phyloP scores from a whole-genome alignment of 176 grass and related monocot species.

The Elaeis guineensis region DNA sequence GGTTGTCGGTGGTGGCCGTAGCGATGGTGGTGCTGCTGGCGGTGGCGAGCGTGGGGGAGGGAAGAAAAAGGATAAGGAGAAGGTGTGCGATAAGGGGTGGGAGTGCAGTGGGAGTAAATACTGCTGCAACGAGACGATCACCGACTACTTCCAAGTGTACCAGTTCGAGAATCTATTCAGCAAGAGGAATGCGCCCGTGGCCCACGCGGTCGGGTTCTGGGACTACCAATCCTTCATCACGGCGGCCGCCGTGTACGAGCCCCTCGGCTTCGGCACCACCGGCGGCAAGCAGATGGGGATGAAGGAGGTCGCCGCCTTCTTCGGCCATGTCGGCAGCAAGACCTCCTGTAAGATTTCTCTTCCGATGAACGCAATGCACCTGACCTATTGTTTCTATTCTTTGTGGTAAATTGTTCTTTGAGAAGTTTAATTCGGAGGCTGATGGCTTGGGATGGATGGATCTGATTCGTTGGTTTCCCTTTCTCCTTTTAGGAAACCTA shows the following conservation, averaged over 20 bases:
- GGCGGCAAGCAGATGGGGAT: constrained; percentile 48
- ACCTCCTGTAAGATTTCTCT: constrained; percentile 49
- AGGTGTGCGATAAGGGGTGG: constrained; percentile 71
- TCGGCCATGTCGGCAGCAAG: constrained; percentile 75
- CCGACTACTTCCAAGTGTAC: constrained; percentile 69
- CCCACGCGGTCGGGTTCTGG: constrained; percentile 74
- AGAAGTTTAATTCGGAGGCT: no score
- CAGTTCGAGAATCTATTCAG: constrained; percentile 89
- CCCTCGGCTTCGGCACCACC: constrained; percentile 76
- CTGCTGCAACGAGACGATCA: constrained; percentile 83
- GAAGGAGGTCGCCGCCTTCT: constrained; percentile 87
- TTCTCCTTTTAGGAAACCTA: no score
- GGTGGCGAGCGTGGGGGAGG: constrained; percentile 16
- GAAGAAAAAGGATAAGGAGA: constrained; percentile 15
- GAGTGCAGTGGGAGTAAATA: constrained; percentile 71
- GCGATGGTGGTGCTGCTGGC: background rate
- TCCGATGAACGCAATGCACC: background rate
- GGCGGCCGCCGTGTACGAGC: constrained; percentile 54
- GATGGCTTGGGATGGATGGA: no score
- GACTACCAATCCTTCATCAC: constrained; percentile 68
- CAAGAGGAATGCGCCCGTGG: constrained; percentile 46
- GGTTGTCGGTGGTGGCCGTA: constrained; percentile 17
- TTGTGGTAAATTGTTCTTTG: no score
- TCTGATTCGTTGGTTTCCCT: no score
- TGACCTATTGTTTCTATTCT: no score